Conservation (phyloP, 2,329 filamentous ascomycete species). For the Aspergillus aculeatus region DNA sequence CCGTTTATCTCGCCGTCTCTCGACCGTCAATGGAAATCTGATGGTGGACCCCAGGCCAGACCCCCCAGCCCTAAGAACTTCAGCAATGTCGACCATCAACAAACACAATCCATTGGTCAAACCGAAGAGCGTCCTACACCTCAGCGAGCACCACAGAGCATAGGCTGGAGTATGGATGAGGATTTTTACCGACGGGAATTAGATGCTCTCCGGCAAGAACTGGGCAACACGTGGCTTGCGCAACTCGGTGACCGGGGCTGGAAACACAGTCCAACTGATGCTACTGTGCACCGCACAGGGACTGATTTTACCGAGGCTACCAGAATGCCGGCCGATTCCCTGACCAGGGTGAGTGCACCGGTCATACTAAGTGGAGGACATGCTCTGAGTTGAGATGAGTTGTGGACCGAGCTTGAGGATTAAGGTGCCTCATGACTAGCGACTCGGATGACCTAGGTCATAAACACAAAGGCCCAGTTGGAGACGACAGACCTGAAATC, state of each 20-base stretch:
- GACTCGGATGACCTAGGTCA: neutral
- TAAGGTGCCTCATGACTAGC: neutral
- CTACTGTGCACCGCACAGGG: conserved; percentile 30
- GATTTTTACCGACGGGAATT: conserved; percentile 86
- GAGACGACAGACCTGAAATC: neutral
- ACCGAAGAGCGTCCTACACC: conserved; percentile 19
- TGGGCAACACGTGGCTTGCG: conserved; percentile 84
- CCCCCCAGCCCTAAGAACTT: conserved; percentile 25
- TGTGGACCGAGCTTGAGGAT: neutral
- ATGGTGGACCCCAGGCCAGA: conserved; percentile 30
- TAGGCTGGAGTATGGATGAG: conserved; percentile 53
- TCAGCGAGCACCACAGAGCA: conserved; percentile 24
- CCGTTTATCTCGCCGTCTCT: conserved; percentile 24
- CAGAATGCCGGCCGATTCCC: conserved; percentile 31
- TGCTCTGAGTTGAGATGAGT: conserved; percentile 19
- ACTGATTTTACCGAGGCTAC: conserved; percentile 33
- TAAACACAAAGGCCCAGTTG: neutral
- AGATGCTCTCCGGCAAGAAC: conserved; percentile 77
- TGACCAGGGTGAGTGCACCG: conserved; percentile 39
- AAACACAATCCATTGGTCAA: conserved; percentile 18
- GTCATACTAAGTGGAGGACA: conserved; percentile 44
- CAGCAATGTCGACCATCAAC: conserved; percentile 19
- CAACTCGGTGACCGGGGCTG: conserved; percentile 75
- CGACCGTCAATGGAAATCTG: conserved; percentile 33
- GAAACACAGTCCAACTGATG: conserved; percentile 39